Evolutionary conservation across 495 filamentous ascomycete genomes (phyloP).

Genomic region (Penicillium diatomitis): DNA sequence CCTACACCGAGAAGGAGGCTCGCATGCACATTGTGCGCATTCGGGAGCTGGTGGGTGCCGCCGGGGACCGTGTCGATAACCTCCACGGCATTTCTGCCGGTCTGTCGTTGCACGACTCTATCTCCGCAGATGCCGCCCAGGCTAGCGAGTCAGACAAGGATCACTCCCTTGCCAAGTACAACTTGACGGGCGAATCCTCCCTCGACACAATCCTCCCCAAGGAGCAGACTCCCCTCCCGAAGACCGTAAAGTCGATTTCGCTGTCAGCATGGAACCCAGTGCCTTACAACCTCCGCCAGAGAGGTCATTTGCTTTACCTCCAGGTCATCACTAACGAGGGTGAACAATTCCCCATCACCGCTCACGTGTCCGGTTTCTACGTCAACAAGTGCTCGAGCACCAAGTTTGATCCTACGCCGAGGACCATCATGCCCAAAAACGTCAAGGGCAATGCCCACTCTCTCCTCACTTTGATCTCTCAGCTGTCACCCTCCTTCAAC

Average conservation of each 20-base stretch:
- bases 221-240: constrained; percentile 56
- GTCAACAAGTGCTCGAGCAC: constrained; percentile 85
- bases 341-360: constrained; percentile 86
- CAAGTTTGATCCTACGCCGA: constrained; percentile 86
- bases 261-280: constrained; percentile 95
- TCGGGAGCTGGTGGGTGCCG: constrained; percentile 84
- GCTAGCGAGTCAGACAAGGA: constrained; percentile 42
- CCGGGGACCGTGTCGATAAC: constrained; percentile 78
- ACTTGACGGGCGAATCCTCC: constrained; percentile 58
- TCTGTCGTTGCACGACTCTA: constrained; percentile 72
- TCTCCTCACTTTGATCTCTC: constrained; percentile 65
- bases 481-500: constrained; percentile 76
- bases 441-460: constrained; percentile 62
- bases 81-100: constrained; percentile 86
- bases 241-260: constrained; percentile 79
- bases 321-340: constrained; percentile 82
- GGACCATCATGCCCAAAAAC: constrained; percentile 51
- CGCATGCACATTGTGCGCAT: constrained; percentile 87
- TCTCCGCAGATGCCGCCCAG: constrained; percentile 41
- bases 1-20: constrained; percentile 97
- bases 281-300: constrained; percentile 79
- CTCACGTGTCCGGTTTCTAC: constrained; percentile 89
- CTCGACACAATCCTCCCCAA: constrained; percentile 64
- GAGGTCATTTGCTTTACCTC: constrained; percentile 89
- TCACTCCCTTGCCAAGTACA: constrained; percentile 56